Percentiles rank a stretch among this genome's conserved stretches.
Evolutionary conservation across 148 eudicot species (phyloP).

Genomic region (Gaultheria prostrata): DNA sequence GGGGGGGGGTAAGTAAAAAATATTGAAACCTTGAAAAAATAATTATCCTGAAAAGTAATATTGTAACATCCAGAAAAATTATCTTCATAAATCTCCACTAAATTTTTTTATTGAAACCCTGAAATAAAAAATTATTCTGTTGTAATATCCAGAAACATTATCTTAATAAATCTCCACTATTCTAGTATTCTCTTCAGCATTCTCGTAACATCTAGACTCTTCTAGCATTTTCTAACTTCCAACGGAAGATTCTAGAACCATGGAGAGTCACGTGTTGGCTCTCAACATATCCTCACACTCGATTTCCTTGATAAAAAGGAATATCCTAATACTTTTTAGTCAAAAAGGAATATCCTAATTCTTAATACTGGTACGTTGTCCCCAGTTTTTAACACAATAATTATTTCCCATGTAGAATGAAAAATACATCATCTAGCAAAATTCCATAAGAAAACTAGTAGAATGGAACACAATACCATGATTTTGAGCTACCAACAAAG

Average conservation of each 20-base stretch:
- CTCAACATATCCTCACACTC: background rate
- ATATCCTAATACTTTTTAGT: background rate
- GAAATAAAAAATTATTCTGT: too few relatives aligned
- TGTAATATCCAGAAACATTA: too few relatives aligned
- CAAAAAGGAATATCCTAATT: background rate
- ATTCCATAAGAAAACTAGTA: conserved; percentile 11
- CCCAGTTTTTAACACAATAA: background rate
- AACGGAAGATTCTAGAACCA: background rate
- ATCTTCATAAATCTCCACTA: background rate
- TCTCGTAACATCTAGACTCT: background rate
- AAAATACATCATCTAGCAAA: background rate
- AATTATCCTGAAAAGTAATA: background rate
- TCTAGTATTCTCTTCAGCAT: background rate
- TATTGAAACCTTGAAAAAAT: too few relatives aligned
- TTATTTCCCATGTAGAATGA: background rate
- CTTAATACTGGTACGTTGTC: background rate
- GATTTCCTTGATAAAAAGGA: background rate
- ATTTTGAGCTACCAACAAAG: conserved; percentile 72
- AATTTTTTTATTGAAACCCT: too few relatives aligned
- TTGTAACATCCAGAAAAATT: background rate
- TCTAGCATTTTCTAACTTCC: background rate
- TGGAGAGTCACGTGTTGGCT: background rate
- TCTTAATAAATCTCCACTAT: background rate
- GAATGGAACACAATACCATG: conserved; percentile 45
- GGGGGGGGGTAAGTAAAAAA: too few relatives aligned